Evolutionary conservation across 2,329 filamentous ascomycete genomes (phyloP).

Genomic region (Neonectria magnoliae): DNA sequence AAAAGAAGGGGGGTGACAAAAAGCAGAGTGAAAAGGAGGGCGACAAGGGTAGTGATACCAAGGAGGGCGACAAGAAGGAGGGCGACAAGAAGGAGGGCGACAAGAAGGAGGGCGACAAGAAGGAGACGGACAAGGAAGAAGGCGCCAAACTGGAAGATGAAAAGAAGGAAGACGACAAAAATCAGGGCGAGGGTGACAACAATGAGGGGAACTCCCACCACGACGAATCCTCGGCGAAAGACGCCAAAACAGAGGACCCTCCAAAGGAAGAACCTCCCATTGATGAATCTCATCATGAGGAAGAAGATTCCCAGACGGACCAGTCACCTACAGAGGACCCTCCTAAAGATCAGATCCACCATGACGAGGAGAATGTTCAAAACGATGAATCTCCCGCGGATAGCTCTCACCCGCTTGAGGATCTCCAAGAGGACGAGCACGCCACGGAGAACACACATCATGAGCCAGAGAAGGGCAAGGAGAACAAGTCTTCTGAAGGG

Average conservation of each 20-base stretch:
- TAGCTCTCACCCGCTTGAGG: not conserved
- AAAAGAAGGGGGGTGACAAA: not conserved
- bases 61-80: not conserved
- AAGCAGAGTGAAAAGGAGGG: not conserved
- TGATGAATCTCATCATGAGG: not conserved
- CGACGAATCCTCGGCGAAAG: not conserved
- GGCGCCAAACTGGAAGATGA: not conserved
- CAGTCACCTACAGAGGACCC: not conserved
- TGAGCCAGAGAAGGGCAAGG: not conserved
- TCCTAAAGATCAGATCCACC: not conserved
- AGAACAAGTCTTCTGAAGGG: not conserved
- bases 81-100: not conserved
- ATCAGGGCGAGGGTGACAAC: not conserved
- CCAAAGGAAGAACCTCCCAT: not conserved
- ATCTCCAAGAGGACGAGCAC: not conserved
- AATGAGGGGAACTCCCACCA: constrained; percentile 20
- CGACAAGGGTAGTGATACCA: too few species aligned
- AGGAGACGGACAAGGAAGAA: not conserved
- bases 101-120: not conserved
- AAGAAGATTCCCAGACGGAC: not conserved
- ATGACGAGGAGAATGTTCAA: not conserved
- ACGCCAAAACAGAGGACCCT: not conserved
- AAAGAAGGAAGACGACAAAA: not conserved
- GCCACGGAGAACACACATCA: not conserved
- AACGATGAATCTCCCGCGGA: not conserved